These are phyloP conservation scores for Melocanna baccifera DNA, from an alignment of 176 grass and related monocot species.

Conservation along the genomic window DNA sequence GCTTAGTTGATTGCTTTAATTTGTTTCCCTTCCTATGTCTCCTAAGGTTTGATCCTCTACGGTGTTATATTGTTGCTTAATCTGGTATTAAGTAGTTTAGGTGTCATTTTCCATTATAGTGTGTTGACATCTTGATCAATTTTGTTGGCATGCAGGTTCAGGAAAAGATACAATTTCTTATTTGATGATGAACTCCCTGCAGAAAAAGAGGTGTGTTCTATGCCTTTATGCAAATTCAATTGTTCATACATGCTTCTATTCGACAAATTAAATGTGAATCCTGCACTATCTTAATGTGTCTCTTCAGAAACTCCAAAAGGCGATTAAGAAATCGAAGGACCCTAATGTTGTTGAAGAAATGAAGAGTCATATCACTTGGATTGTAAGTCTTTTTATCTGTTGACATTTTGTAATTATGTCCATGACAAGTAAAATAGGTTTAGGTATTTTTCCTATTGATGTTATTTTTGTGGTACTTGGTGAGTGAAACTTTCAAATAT, in stretches of 20 bases:
- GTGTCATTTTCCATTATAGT: not conserved
- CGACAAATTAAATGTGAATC: not conserved
- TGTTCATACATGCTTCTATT: slow-evolving; percentile 4
- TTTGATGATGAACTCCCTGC: slow-evolving; percentile 73
- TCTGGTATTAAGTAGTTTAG: not conserved
- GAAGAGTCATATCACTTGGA: slow-evolving; percentile 72
- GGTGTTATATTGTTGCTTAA: not conserved
- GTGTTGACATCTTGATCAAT: not conserved
- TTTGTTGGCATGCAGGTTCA: slow-evolving; percentile 55
- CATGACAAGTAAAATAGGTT: not conserved
- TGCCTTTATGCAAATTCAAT: slow-evolving; percentile 8
- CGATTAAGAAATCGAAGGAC: slow-evolving; percentile 83
- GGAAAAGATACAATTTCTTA: slow-evolving; percentile 87
- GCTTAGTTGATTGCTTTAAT: not conserved
- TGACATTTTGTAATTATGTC: not conserved
- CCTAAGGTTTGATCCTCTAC: not conserved
- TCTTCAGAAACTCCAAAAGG: slow-evolving; percentile 74
- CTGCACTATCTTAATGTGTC: not conserved
- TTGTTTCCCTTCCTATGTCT: not conserved
- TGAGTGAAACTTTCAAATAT: not conserved
- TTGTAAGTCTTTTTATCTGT: slow-evolving; percentile 60
- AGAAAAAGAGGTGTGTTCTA: slow-evolving; percentile 63
- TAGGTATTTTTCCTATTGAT: not conserved
- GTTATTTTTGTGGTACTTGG: slow-evolving; percentile 5
- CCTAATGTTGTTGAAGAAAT: slow-evolving; percentile 66